Percentiles rank a stretch among this genome's conserved stretches.
Evolutionary conservation across 352 stramenopile genomes (phyloP).

Genomic region (Phytophthora brassicae): DNA sequence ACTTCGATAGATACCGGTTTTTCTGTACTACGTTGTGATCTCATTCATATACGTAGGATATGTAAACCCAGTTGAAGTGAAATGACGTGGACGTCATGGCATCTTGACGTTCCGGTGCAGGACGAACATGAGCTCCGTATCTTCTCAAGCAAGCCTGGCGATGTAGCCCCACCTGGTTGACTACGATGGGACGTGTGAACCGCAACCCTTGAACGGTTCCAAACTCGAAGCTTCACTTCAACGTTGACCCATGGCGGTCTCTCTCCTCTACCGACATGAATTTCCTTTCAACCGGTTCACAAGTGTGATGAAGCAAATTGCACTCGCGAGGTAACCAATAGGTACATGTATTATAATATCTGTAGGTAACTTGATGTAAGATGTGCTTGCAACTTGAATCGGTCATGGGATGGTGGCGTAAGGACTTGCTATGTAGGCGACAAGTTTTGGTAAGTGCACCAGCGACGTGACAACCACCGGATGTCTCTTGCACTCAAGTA

Average conservation of each 20-base stretch:
- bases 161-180: slow-evolving; percentile 8
- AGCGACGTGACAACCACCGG: slow-evolving; percentile 33
- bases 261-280: no score
- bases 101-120: slow-evolving; percentile 17
- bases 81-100: slow-evolving; percentile 15
- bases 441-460: slow-evolving; percentile 24
- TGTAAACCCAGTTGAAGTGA: slow-evolving; percentile 23
- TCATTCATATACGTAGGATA: no score
- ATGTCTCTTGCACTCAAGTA: slow-evolving; percentile 31
- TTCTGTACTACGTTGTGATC: no score
- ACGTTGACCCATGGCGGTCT: no score
- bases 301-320: no score
- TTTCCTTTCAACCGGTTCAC: no score
- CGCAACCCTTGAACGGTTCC: no score
- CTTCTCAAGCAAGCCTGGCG: slow-evolving; percentile 20
- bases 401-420: slow-evolving; percentile 18
- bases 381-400: slow-evolving; percentile 10
- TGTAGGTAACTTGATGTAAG: no score
- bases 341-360: no score
- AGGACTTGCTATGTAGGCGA: slow-evolving; percentile 26
- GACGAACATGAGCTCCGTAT: slow-evolving; percentile 26
- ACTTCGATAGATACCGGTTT: slow-evolving; percentile 20
- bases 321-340: background rate
- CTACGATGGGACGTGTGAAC: slow-evolving; percentile 6
- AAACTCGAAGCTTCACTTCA: background rate